Conservation (phyloP, 148 eudicot genomes). For the Rhododendron henanense region DNA sequence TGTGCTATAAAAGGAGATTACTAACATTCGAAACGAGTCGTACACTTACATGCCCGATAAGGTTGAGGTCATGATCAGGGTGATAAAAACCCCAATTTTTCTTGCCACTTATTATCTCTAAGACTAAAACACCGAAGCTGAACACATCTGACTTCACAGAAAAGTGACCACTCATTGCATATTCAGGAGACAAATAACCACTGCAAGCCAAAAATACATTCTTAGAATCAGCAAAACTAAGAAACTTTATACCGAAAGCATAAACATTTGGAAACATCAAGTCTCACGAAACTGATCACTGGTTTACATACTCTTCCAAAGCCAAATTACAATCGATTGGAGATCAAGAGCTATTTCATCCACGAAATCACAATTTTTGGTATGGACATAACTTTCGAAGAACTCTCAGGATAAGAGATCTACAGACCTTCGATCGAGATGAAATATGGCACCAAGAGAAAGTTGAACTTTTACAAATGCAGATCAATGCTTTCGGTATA, state of each 20-base stretch:
- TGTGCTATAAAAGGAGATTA: neutral
- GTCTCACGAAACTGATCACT: neutral
- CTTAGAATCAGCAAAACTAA: neutral
- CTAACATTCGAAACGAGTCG: neutral
- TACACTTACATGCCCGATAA: constrained; percentile 29
- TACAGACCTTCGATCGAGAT: neutral
- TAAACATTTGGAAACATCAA: neutral
- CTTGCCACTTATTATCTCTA: constrained; percentile 31
- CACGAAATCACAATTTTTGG: neutral
- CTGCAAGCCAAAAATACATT: constrained; percentile 12
- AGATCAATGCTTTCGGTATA: neutral
- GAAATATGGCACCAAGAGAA: neutral
- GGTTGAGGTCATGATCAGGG: constrained; percentile 27
- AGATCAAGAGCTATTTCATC: neutral
- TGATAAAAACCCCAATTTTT: constrained; percentile 31
- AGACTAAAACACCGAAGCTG: constrained; percentile 32
- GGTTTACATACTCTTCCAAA: neutral
- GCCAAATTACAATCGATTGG: neutral
- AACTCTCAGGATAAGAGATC: neutral
- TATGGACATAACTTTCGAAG: neutral
- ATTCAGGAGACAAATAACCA: constrained; percentile 36
- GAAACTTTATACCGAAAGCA: neutral
- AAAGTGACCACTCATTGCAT: constrained; percentile 30
- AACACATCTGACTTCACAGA: constrained; percentile 37
- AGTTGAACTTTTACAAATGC: neutral